phyloP scores from a whole-genome alignment of 2,329 filamentous ascomycete genomes.

The Beauveria asiatica region DNA sequence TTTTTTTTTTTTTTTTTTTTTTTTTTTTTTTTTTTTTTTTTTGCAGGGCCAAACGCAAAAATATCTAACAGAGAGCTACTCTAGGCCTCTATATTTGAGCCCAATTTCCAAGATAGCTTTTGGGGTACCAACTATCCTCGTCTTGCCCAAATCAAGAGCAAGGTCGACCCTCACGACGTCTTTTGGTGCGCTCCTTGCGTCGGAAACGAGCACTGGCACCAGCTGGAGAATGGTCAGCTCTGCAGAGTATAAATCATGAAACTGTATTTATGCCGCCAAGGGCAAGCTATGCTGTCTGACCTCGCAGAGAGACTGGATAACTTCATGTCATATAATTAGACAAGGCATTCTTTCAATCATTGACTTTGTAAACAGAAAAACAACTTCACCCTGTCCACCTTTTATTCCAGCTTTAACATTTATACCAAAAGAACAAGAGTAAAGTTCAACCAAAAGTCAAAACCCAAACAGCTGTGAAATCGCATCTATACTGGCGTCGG shows the following conservation, averaged over 20 bases:
- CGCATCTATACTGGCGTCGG: not conserved
- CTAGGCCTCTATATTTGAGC: slow-evolving; percentile 29
- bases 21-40: not conserved
- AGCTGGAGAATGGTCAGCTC: slow-evolving; percentile 18
- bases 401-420: not conserved
- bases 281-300: not conserved
- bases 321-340: not conserved
- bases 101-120: slow-evolving; percentile 31
- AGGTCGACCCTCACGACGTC: slow-evolving; percentile 37
- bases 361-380: not conserved
- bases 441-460: not conserved
- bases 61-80: accelerated
- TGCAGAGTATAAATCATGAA: slow-evolving; percentile 14
- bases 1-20: too few species aligned
- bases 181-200: slow-evolving; percentile 42
- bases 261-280: not conserved
- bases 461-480: not conserved
- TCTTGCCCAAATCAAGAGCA: slow-evolving; percentile 35
- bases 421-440: not conserved
- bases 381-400: not conserved
- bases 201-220: slow-evolving; percentile 33
- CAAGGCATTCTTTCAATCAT: not conserved
- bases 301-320: not conserved
- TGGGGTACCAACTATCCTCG: slow-evolving; percentile 38
- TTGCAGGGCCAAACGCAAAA: not conserved